phyloP scores from a whole-genome alignment of 2,329 filamentous ascomycete species.

The Curvularia sp. region DNA sequence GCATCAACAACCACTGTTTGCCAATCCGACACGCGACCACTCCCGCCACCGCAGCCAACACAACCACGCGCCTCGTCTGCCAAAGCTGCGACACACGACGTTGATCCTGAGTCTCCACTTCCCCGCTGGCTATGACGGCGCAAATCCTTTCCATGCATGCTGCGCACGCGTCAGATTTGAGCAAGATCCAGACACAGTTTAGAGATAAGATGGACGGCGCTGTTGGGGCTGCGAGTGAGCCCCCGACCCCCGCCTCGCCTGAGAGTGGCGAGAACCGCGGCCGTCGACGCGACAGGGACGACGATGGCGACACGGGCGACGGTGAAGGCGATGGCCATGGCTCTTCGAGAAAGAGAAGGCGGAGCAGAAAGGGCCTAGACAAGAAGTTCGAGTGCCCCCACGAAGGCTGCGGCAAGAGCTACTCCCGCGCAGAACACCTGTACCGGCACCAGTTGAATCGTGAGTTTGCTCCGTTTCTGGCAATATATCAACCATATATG shows the following conservation, averaged over 20 bases:
- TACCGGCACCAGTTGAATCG: constrained; percentile 96
- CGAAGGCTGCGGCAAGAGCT: constrained; percentile 91
- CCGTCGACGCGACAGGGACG: constrained; percentile 49
- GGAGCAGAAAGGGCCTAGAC: constrained; percentile 79
- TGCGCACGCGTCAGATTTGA: constrained; percentile 47
- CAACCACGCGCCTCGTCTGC: constrained; percentile 26
- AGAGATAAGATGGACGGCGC: constrained; percentile 47
- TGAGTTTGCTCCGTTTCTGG: constrained; percentile 57
- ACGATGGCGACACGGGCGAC: constrained; percentile 37
- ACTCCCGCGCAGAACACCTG: constrained; percentile 94
- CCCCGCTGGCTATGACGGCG: constrained; percentile 46
- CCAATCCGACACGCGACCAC: constrained; percentile 27
- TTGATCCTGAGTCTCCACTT: constrained; percentile 7
- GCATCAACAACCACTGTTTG: constrained; percentile 14
- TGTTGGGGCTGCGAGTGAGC: constrained; percentile 36
- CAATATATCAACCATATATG: not conserved
- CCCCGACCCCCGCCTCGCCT: constrained; percentile 45
- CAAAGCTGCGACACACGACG: constrained; percentile 18
- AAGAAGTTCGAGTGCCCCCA: constrained; percentile 77
- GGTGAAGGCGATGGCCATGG: constrained; percentile 40
- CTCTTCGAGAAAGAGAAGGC: constrained; percentile 63
- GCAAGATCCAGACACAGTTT: constrained; percentile 44
- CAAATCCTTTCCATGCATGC: constrained; percentile 51
- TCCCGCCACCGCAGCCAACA: constrained; percentile 26
- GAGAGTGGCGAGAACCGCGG: constrained; percentile 48